Conservation (phyloP, 1,139 yeast genomes). For the Pichia kudriavzevii region DNA sequence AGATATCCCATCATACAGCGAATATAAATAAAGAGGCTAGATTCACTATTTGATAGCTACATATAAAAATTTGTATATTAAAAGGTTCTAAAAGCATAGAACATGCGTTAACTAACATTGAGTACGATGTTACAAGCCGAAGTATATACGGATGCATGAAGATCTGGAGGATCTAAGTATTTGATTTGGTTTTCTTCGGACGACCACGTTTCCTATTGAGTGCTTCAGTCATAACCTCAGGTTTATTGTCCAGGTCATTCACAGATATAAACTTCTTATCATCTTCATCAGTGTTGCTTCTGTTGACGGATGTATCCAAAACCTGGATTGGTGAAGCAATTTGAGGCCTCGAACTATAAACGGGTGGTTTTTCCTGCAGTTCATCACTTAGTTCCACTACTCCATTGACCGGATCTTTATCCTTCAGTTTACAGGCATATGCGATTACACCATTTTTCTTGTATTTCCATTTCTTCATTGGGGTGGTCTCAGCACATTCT, state of each 20-base stretch:
- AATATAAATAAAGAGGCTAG: constrained; percentile 18
- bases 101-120: no score
- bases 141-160: no score
- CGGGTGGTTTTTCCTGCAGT: neutral
- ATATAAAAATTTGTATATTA: neutral
- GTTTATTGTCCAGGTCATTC: constrained; percentile 10
- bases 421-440: constrained; percentile 19
- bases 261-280: constrained; percentile 7
- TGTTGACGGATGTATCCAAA: neutral
- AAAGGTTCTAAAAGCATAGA: neutral
- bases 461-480: constrained; percentile 26
- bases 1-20: constrained; percentile 61
- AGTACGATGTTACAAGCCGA: no score
- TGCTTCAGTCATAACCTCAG: constrained; percentile 15
- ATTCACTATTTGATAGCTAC: neutral
- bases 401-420: constrained; percentile 2
- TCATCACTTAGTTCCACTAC: no score
- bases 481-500: constrained; percentile 44
- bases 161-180: no score
- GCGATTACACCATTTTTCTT: constrained; percentile 26
- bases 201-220: constrained; percentile 15
- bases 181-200: constrained; percentile 13
- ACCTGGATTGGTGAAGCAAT: neutral
- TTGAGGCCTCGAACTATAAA: neutral
- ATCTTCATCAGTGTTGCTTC: neutral